phyloP scores from a whole-genome alignment of 306 rosid genomes.

The Sophora flavescens region DNA sequence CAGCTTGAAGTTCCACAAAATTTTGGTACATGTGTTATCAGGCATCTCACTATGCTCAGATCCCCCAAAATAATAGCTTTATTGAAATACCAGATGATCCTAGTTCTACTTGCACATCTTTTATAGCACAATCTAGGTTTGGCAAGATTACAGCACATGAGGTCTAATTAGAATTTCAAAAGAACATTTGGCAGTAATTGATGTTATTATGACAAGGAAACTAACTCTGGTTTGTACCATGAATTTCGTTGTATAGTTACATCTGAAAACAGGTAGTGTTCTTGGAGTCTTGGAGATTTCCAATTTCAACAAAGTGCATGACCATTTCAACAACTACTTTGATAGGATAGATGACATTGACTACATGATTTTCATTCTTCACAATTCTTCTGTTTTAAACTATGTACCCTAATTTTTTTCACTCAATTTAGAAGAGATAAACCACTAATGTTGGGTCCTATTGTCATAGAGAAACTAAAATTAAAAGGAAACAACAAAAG shows the following conservation, averaged over 20 bases:
- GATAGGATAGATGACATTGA: constrained; percentile 40
- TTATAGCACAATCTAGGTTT: neutral
- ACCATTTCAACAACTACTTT: constrained; percentile 22
- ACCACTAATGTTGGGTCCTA: constrained; percentile 51
- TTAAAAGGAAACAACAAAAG: constrained; percentile 17
- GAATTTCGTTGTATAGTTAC: neutral
- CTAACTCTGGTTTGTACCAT: neutral
- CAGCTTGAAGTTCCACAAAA: constrained; percentile 33
- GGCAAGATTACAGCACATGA: constrained; percentile 5
- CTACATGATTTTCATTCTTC: constrained; percentile 47
- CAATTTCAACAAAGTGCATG: constrained; percentile 14
- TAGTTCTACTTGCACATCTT: neutral
- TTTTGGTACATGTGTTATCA: constrained; percentile 33
- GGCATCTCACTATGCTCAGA: constrained; percentile 6
- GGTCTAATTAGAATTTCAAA: neutral
- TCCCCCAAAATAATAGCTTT: constrained; percentile 12
- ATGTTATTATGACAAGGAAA: constrained; percentile 6
- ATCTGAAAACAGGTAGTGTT: neutral
- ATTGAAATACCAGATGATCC: neutral
- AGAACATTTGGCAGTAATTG: constrained; percentile 1
- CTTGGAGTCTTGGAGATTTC: neutral
- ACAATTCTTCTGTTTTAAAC: constrained; percentile 52
- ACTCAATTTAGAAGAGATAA: constrained; percentile 52
- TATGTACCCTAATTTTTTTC: constrained; percentile 53
- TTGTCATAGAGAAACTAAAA: constrained; percentile 45